Base-by-base conservation (phyloP, 2,329 filamentous ascomycete genomes). In the Seiridium cupressi region DNA sequence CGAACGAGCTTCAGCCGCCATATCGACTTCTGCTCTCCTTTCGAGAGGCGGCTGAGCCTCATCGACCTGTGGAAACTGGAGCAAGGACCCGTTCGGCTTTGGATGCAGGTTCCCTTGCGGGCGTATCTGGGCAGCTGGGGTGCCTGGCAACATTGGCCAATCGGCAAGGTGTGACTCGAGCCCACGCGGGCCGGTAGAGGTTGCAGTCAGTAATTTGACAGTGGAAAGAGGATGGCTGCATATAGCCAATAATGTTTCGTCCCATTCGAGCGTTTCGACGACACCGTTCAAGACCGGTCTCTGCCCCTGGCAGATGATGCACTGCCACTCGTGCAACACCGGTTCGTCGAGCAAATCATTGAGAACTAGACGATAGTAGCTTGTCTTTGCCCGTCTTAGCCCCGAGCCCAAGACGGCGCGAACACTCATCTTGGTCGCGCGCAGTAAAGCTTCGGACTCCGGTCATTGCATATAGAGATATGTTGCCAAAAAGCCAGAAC, bases 171-270 rank as follows among this genome's bases (percentile, higher is more conserved):
- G 13, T 18, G 18, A 35, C 49, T 49, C 34, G 11, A 13, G 11
- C 35, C 49, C 54, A 57, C 44, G 44, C 54, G 54, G 54, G 18
- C 54, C 54, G 54, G 54, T 13, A 13, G 44, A 34, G 54, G 42
- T 57, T 47, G 44, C 54, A 57, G 10, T 57, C 18, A 35, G 26
- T 38, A 47, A 46, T 47, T 57, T 46, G 40, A 47, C 32, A 36
- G 35, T 48, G 44, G 54, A 57, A 31, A 46, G 26, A 57, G 54
- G 44, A 32, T 26, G 18, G 2, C 34, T 38, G 54, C 40, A 55
- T 53, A 49, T 31, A 9, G 31, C 11, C 44, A 44, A 34, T 13
- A 31, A 46, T 8, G 38, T 36, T 57, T 34, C 40, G 26, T 18
- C n/a, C 31, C 51, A 44, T 44, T 31, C 26, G 8, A 18, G n/a